Conservation (phyloP, 2,329 filamentous ascomycete genomes). For the Sclerotiophoma versabilis region DNA sequence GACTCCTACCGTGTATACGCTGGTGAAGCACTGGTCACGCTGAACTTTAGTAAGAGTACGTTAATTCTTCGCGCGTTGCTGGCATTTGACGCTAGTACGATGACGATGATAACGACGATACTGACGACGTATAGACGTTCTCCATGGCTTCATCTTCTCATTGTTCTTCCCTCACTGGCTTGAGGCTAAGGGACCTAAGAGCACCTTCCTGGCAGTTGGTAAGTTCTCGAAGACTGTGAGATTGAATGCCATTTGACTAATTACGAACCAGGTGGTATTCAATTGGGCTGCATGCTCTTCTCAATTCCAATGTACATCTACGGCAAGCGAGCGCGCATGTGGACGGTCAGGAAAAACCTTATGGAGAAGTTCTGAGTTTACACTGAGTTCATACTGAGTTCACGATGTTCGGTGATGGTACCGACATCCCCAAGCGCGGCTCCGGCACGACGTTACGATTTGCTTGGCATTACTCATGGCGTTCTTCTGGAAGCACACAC, state of each 20-base stretch:
- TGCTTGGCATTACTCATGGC: slow-evolving; percentile 21
- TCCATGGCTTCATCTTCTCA: slow-evolving; percentile 88
- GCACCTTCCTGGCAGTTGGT: slow-evolving; percentile 76
- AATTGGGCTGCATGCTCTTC: slow-evolving; percentile 74
- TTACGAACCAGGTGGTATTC: slow-evolving; percentile 71
- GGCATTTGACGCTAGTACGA: neutral
- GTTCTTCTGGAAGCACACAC: slow-evolving; percentile 5
- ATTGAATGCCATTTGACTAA: neutral
- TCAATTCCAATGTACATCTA: slow-evolving; percentile 94
- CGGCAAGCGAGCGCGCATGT: slow-evolving; percentile 90
- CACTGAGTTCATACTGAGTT: no score
- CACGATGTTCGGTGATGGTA: neutral
- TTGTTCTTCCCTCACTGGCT: slow-evolving; percentile 78
- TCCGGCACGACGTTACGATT: slow-evolving; percentile 10
- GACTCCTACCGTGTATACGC: slow-evolving; percentile 94
- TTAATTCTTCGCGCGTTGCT: slow-evolving; percentile 13
- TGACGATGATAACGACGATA: no score
- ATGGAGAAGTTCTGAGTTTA: slow-evolving; percentile 76
- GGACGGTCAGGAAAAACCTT: slow-evolving; percentile 85
- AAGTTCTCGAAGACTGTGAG: neutral
- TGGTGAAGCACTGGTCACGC: slow-evolving; percentile 88
- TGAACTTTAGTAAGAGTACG: slow-evolving; percentile 89
- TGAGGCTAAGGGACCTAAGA: slow-evolving; percentile 73
- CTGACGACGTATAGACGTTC: slow-evolving; percentile 62
- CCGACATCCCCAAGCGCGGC: neutral